A percentile compares a stretch with the other conserved stretches of the same genome.
Evolutionary conservation across 139 green algal genomes (phyloP).

Genomic region (Coelastrella sp.): DNA sequence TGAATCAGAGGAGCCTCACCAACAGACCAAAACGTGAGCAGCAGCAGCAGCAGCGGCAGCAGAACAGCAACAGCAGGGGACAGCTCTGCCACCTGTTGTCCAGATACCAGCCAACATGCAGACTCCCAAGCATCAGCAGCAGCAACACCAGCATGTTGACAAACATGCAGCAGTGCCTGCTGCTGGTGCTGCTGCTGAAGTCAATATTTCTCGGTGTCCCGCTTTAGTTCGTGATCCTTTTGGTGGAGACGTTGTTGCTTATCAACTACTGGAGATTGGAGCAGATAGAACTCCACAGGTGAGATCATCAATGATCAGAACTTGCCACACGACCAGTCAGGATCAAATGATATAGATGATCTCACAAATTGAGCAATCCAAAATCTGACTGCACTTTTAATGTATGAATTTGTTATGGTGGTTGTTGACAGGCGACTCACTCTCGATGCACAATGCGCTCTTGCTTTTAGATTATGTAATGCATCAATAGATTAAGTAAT

Average conservation of each 20-base stretch:
- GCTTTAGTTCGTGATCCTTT: not conserved
- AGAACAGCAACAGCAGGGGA: not conserved
- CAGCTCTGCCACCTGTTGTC: not conserved
- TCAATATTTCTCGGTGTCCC: not conserved
- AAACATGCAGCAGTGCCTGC: not conserved
- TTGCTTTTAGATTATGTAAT: too few relatives aligned
- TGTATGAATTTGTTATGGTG: too few relatives aligned
- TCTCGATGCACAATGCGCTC: too few relatives aligned
- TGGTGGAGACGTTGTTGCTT: slow-evolving; percentile 23
- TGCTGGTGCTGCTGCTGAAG: not conserved
- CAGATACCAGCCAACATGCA: not conserved
- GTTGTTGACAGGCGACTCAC: too few relatives aligned
- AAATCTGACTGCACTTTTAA: too few relatives aligned
- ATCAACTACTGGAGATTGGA: slow-evolving; percentile 45
- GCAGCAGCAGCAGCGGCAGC: slow-evolving; percentile 28
- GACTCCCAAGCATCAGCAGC: not conserved
- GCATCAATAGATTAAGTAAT: too few relatives aligned
- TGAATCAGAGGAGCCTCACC: not conserved
- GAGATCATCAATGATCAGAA: not conserved
- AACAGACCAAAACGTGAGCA: not conserved
- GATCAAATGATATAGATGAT: not conserved
- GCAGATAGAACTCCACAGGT: slow-evolving; percentile 37
- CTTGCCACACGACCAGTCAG: not conserved
- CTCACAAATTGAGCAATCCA: not conserved
- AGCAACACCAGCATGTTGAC: not conserved